These are phyloP conservation scores for Metschnikowia vanudenii DNA, from an alignment of 805 yeast species.

Conservation along the genomic window DNA sequence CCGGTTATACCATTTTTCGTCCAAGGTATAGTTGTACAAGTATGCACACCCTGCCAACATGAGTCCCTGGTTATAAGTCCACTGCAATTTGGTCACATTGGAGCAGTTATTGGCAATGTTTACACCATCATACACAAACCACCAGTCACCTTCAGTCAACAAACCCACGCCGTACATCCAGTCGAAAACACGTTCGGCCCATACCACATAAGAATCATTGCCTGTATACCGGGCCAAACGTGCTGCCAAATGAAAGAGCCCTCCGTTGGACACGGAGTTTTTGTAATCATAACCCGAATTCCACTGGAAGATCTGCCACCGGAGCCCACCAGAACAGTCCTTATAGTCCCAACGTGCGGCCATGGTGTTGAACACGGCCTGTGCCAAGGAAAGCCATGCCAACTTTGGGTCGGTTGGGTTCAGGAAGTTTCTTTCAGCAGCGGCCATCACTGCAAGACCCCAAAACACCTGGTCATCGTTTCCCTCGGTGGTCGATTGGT, in stretches of 20 bases:
- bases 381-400: conserved; percentile 80
- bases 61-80: conserved; percentile 88
- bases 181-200: conserved; percentile 74
- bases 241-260: conserved; percentile 82
- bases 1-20: conserved; percentile 64
- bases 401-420: conserved; percentile 56
- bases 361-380: conserved; percentile 91
- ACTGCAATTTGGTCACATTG: conserved; percentile 55
- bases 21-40: conserved; percentile 69
- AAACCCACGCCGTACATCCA: conserved; percentile 62
- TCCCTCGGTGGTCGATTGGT: conserved; percentile 91
- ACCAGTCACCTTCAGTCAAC: conserved; percentile 44
- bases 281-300: conserved; percentile 92
- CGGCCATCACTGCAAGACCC: conserved; percentile 91
- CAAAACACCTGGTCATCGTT: conserved; percentile 98
- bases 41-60: conserved; percentile 78
- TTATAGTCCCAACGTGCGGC: conserved; percentile 77
- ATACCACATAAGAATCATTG: conserved; percentile 68
- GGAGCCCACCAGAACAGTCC: conserved; percentile 80
- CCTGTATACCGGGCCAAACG: conserved; percentile 80
- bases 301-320: conserved; percentile 97
- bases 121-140: conserved; percentile 77
- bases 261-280: conserved; percentile 88
- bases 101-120: conserved; percentile 59
- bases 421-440: conserved; percentile 84